Evolutionary conservation across 192 early-diverging fungal species (phyloP).

Genomic region (Obelidium mucronatum): DNA sequence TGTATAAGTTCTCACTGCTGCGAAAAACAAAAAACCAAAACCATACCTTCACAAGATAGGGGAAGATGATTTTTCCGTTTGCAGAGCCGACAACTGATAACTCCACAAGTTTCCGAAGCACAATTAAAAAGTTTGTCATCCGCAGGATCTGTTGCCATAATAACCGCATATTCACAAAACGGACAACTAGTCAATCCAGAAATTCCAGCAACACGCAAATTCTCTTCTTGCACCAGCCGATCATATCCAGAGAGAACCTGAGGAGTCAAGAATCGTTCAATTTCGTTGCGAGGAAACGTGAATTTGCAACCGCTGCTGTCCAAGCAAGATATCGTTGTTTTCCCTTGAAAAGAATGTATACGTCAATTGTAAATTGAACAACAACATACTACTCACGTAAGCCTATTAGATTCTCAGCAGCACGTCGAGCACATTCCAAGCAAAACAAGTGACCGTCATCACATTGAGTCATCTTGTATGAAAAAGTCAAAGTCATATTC

Average conservation of each 20-base stretch:
- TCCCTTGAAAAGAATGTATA: conserved; percentile 8
- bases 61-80: conserved; percentile 60
- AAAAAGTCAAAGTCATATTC: neutral
- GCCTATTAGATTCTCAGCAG: conserved; percentile 59
- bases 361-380: neutral
- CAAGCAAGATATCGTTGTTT: conserved; percentile 58
- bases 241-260: conserved; percentile 50
- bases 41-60: conserved; percentile 54
- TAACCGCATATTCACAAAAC: conserved; percentile 41
- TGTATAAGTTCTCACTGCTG: neutral
- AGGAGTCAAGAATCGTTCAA: conserved; percentile 46
- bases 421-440: conserved; percentile 54
- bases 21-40: conserved; percentile 8
- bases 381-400: conserved; percentile 20
- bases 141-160: neutral
- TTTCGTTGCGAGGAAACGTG: conserved; percentile 48
- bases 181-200: conserved; percentile 43
- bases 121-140: conserved; percentile 62
- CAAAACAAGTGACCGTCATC: conserved; percentile 69
- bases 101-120: conserved; percentile 46
- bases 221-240: conserved; percentile 48
- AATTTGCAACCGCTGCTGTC: conserved; percentile 49
- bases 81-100: conserved; percentile 59
- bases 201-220: conserved; percentile 20
- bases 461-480: conserved; percentile 48